Evolutionary conservation across 2,329 filamentous ascomycete species (phyloP), one percentile per base, ranked within the genome.

Genomic region (Alternaria brassicicola): DNA sequence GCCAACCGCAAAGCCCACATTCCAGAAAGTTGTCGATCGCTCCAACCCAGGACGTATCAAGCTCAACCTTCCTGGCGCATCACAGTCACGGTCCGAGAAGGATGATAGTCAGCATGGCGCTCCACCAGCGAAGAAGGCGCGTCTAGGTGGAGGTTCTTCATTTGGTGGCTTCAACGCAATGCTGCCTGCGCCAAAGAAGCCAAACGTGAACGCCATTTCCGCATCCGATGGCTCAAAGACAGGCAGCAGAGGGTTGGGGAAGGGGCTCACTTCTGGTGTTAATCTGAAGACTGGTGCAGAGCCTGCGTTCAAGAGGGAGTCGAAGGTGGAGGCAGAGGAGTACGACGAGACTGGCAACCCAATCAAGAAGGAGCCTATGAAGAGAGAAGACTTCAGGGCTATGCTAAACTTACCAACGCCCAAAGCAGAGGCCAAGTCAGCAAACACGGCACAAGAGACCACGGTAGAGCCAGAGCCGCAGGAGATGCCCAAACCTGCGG

Each of bases 161-260:
- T 93, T 96, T 69, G 85, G 90, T 50, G 90, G 89, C 2, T 95
- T 97, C 81, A 95, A 94, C 74, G 88, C 92, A 2, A 87, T 97
- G 66, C 83, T 98, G 19, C 94, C 94, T 3, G 84, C 93, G 25
- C 93, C 94, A 0, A 98, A 97, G 73, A 82, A 83, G 58, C 67
- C 79, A 42, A 71, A 67, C 43, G 55, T 53, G 28, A 64, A 61
- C 33, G 64, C 61, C 38, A 59, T 68, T 30, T 59, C 64, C 38
- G 55, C 70, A 10, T 53, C 64, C 64, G 68, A 57, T 55, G 65
- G 71, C 63, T 56, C 70, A 68, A 42, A 65, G 31, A 54, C 64
- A 7, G 73, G 67, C 33, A 76, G 66, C 72, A 75, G 61, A 67
- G 77, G 68, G 38, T 68, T 67, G 63, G 76, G 72, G 59, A 76